Conservation (phyloP, 1,139 yeast species). For the Yamadazyma friedrichii region DNA sequence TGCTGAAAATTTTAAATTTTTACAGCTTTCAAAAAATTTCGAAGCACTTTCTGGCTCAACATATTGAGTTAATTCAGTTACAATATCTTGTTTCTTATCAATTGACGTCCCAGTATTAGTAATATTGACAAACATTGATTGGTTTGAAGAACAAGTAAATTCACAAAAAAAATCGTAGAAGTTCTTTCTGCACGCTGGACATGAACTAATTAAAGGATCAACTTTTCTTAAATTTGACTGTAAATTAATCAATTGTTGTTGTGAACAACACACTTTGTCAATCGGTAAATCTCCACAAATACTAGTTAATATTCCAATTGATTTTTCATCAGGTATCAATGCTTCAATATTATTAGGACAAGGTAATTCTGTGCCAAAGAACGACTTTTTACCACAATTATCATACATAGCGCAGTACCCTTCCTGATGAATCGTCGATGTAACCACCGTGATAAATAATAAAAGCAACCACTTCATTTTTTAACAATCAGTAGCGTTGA, state of each 20-base stretch:
- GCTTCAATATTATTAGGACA: constrained; percentile 63
- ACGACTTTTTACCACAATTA: constrained; percentile 74
- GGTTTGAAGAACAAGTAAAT: constrained; percentile 88
- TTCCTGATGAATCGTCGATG: constrained; percentile 18
- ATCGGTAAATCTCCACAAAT: constrained; percentile 73
- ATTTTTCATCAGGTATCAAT: constrained; percentile 39
- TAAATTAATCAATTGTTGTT: constrained; percentile 32
- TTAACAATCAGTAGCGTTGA: constrained; percentile 1
- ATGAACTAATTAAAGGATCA: constrained; percentile 78
- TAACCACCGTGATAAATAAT: constrained; percentile 1
- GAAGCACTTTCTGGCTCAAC: constrained; percentile 62
- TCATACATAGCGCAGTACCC: constrained; percentile 61
- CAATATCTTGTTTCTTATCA: constrained; percentile 57
- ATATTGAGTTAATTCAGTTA: constrained; percentile 66
- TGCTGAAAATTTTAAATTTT: constrained; percentile 86
- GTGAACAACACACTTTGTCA: constrained; percentile 39
- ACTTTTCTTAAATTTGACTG: constrained; percentile 64
- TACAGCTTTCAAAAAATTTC: constrained; percentile 77
- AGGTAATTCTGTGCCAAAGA: constrained; percentile 80
- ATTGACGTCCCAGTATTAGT: constrained; percentile 52
- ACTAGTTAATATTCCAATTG: constrained; percentile 46
- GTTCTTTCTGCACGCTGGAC: constrained; percentile 92
- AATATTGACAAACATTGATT: constrained; percentile 70
- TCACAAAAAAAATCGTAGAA: constrained; percentile 83
- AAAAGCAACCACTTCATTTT: constrained; percentile 1